phyloP scores from a whole-genome alignment of 1,284 basidiomycete species.

The Meira nashicola region DNA sequence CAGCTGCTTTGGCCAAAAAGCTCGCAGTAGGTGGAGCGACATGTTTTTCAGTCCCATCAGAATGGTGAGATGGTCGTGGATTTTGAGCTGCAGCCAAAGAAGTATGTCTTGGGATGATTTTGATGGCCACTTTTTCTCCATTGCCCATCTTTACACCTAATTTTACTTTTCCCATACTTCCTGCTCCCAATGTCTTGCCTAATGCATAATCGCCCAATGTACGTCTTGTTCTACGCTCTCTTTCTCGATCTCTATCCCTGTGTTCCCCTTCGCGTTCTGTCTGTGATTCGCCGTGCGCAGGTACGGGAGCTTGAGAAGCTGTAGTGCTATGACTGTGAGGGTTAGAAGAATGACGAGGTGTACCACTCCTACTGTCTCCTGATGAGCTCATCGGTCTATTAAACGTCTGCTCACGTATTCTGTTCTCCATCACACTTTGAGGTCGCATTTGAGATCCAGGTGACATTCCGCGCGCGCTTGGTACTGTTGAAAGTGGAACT shows the following conservation, averaged over 20 bases:
- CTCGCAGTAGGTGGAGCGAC: conserved; percentile 29
- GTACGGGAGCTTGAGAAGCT: neutral
- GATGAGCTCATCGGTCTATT: conserved; percentile 8
- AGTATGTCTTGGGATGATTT: conserved; percentile 84
- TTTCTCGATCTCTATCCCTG: conserved; percentile 25
- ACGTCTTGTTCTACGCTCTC: conserved; percentile 34
- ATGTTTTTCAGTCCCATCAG: conserved; percentile 51
- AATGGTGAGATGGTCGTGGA: conserved; percentile 19
- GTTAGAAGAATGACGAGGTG: conserved; percentile 17
- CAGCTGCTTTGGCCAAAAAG: conserved; percentile 44
- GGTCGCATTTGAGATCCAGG: conserved; percentile 10
- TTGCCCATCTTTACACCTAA: conserved; percentile 82
- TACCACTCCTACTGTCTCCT: conserved; percentile 18
- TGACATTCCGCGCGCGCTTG: conserved; percentile 15
- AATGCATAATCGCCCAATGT: conserved; percentile 85
- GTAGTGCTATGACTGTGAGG: neutral
- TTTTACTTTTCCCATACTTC: conserved; percentile 99
- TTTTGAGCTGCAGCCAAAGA: conserved; percentile 57
- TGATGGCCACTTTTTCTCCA: conserved; percentile 95
- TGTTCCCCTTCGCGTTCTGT: conserved; percentile 17
- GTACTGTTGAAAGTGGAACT: conserved; percentile 15
- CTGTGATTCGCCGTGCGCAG: neutral
- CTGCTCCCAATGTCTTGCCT: conserved; percentile 92
- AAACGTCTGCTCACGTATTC: conserved; percentile 7
- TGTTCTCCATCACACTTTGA: conserved; percentile 33